Evolutionary conservation across 345 rosid species (phyloP), one percentile per base, ranked within the genome.

Genomic region (Boechera stricta): DNA sequence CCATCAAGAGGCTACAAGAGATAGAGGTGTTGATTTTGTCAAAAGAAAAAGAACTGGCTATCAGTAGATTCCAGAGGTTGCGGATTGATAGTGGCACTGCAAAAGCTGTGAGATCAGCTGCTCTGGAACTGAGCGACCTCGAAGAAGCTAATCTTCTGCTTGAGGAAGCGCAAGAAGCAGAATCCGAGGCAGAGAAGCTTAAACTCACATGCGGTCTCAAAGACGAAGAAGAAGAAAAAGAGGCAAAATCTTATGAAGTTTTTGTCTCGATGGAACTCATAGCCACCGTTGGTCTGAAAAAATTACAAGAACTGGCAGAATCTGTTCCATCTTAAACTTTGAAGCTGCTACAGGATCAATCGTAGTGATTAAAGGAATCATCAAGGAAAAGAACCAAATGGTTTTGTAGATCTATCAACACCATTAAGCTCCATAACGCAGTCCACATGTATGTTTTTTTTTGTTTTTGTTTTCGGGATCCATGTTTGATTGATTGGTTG

Each of bases 181-280:
- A 79, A 71, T 82, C 85, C 7, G 97, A 93, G 75, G 97, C 94
- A 39, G 80, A 84, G 67, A 87, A 84, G 71, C 92, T 88, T 58
- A 81, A 83, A 75, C 71, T 89, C 2, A 59, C 75, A 59, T 84
- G 84, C 56, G 74, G 77, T 82, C 74, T 91, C 39, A 84, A 88
- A 71, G 67, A 47, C 41, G 71, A 70, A 41, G 60, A 69, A 1
- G 86, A 61, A 2, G 87, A 89, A 83, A 86, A 85, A 15, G 66
- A 86, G 76, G 60, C 72, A 64, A 77, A 82, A 72, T 42, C 84
- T 62, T 86, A 88, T 12, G 84, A 84, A 62, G 79, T 76, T 51
- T 89, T 88, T 77, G 86, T 93, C 77, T 87, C 98, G 51, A 78
- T 89, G 89, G 97, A 89, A 74, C 91, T 91, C 69, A 84, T 93